A percentile compares a stretch with the other conserved stretches of the same genome.
These are phyloP conservation scores for Rossbeevera mucosa DNA, from an alignment of 768 basidiomycete species.

Conservation along the genomic window DNA sequence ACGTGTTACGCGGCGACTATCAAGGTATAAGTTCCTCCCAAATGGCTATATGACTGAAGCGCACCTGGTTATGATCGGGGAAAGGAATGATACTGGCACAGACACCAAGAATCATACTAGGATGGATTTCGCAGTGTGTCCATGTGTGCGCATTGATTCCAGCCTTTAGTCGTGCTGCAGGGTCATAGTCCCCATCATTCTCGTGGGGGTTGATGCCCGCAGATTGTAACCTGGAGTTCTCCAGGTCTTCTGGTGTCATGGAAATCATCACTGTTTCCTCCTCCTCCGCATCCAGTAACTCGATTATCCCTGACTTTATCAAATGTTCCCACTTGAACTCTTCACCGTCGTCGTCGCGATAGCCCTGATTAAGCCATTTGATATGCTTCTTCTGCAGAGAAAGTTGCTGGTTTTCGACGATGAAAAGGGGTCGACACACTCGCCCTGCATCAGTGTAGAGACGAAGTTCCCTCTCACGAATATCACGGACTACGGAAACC, in stretches of 20 bases:
- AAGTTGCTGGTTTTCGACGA: constrained; percentile 89
- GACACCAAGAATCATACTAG: constrained; percentile 97
- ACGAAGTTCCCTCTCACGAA: constrained; percentile 90
- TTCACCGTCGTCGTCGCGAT: constrained; percentile 52
- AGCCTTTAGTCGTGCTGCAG: constrained; percentile 84
- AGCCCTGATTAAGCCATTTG: constrained; percentile 57
- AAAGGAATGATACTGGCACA: constrained; percentile 99
- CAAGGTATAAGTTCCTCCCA: constrained; percentile 4
- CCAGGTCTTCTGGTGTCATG: constrained; percentile 95
- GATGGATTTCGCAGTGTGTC: constrained; percentile 99
- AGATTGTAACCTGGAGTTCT: constrained; percentile 69
- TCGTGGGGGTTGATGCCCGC: constrained; percentile 52
- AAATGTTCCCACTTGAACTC: constrained; percentile 82
- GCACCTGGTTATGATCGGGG: constrained; percentile 98
- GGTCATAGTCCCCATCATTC: constrained; percentile 75
- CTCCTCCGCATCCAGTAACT: constrained; percentile 95
- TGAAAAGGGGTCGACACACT: constrained; percentile 94
- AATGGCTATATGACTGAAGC: constrained; percentile 21
- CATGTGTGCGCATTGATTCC: constrained; percentile 83
- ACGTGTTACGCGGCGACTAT: constrained; percentile 98
- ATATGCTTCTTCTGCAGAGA: constrained; percentile 82
- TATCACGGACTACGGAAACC: constrained; percentile 96
- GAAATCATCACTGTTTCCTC: constrained; percentile 99
- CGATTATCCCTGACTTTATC: constrained; percentile 83
- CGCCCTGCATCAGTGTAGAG: constrained; percentile 96